phyloP scores from a whole-genome alignment of 106 monocot genomes.

The Chionographis japonica region DNA sequence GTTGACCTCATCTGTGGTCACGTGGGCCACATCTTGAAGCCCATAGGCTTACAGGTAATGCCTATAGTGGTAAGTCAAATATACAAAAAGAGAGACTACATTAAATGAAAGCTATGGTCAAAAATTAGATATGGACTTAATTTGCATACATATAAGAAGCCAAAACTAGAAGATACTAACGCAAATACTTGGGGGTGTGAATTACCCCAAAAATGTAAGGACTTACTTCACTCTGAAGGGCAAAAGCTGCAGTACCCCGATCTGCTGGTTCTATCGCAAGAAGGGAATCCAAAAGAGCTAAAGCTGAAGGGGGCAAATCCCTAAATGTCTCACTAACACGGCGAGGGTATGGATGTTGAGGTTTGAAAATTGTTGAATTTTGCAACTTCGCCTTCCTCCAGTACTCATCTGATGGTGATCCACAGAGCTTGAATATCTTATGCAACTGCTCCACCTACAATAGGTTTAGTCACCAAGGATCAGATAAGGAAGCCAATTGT shows the following conservation, averaged over 20 bases:
- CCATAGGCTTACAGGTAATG: no score
- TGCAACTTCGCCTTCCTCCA: conserved; percentile 60
- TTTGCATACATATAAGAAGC: no score
- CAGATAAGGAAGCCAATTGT: no score
- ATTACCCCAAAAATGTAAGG: not conserved
- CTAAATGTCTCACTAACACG: conserved; percentile 44
- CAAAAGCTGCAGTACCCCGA: conserved; percentile 56
- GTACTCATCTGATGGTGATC: conserved; percentile 65
- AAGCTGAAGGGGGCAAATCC: conserved; percentile 41
- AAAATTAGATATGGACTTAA: no score
- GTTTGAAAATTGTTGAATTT: conserved; percentile 56
- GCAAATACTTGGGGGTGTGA: no score
- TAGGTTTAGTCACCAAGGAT: not conserved
- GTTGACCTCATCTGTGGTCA: no score
- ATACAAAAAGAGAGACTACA: no score
- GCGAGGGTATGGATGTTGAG: conserved; percentile 45
- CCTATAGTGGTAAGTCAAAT: no score
- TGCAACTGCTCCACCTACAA: conserved; percentile 72
- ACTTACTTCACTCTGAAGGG: conserved; percentile 63
- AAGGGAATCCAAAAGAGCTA: conserved; percentile 53
- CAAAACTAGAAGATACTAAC: no score
- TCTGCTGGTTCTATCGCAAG: conserved; percentile 62
- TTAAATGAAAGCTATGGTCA: no score
- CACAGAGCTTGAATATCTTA: conserved; percentile 75
- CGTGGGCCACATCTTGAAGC: no score